Percentiles rank a stretch among this genome's conserved stretches.
These are phyloP conservation scores for Brassica cretica DNA, from an alignment of 345 rosid genomes.

Conservation along the genomic window DNA sequence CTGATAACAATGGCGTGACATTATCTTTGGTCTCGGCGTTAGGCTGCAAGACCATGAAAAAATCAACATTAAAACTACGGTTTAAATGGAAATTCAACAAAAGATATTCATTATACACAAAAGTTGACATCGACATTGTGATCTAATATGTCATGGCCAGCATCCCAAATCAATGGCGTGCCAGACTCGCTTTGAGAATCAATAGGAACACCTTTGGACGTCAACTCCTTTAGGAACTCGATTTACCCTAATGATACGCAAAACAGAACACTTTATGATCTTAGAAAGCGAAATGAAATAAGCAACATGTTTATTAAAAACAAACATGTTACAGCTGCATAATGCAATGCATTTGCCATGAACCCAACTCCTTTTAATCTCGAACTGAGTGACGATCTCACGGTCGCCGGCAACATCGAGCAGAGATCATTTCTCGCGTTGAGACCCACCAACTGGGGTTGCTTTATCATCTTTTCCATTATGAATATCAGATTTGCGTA, in stretches of 20 bases:
- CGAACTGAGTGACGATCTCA: constrained; percentile 57
- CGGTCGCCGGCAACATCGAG: constrained; percentile 48
- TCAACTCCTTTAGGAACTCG: constrained; percentile 56
- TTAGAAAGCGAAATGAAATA: too few species aligned
- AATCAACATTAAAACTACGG: not conserved
- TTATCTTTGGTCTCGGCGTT: constrained; percentile 82
- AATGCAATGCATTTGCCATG: constrained; percentile 43
- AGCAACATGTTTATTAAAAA: too few species aligned
- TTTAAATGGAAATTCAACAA: not conserved
- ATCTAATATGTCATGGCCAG: constrained; percentile 81
- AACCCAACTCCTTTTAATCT: constrained; percentile 78
- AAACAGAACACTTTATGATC: too few species aligned
- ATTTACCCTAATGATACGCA: too few species aligned
- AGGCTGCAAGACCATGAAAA: constrained; percentile 56
- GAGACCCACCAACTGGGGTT: constrained; percentile 85
- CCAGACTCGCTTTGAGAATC: constrained; percentile 87
- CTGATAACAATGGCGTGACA: constrained; percentile 77
- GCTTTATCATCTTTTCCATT: constrained; percentile 41
- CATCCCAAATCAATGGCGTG: constrained; percentile 87
- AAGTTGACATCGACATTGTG: constrained; percentile 66
- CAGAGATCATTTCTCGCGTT: constrained; percentile 89
- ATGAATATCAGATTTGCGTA: constrained; percentile 81
- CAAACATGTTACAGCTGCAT: too few species aligned
- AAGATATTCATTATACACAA: not conserved
- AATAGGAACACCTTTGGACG: constrained; percentile 62